These are phyloP conservation scores for Mycosphaerella sp. DNA, from an alignment of 2,329 filamentous ascomycete species.

Conservation along the genomic window DNA sequence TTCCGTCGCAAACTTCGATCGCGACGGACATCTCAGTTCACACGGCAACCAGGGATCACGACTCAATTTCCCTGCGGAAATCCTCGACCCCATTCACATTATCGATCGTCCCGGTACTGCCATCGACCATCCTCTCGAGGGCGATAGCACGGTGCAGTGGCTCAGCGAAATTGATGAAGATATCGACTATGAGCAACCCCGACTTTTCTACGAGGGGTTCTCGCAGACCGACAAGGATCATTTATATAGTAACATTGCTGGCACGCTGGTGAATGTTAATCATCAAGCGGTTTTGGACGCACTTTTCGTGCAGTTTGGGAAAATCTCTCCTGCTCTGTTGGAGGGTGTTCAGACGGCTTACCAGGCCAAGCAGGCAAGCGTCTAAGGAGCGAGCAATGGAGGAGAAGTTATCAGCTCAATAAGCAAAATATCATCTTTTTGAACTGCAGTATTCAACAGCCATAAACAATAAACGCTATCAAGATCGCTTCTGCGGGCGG, in stretches of 20 bases:
- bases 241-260: constrained; percentile 28
- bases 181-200: constrained; percentile 30
- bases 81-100: constrained; percentile 27
- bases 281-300: constrained; percentile 23
- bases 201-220: constrained; percentile 27
- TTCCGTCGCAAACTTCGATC: constrained; percentile 26
- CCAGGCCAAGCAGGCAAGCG: not conserved
- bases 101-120: constrained; percentile 22
- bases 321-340: constrained; percentile 15
- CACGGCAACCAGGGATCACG: constrained; percentile 26
- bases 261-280: constrained; percentile 28
- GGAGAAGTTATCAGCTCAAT: too few relatives aligned
- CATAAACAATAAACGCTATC: not conserved
- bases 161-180: constrained; percentile 23
- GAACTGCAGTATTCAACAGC: too few relatives aligned
- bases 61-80: constrained; percentile 26
- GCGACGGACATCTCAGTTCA: constrained; percentile 28
- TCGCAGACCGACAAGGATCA: constrained; percentile 24
- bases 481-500: not conserved
- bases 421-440: too few relatives aligned
- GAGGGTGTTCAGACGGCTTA: constrained; percentile 18
- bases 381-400: not conserved
- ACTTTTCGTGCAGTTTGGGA: constrained; percentile 25
- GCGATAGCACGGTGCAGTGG: constrained; percentile 22
- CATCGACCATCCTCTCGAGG: constrained; percentile 22